These are phyloP conservation scores for Calonectria hongkongensis DNA, from an alignment of 2,329 filamentous ascomycete genomes.

Conservation along the genomic window DNA sequence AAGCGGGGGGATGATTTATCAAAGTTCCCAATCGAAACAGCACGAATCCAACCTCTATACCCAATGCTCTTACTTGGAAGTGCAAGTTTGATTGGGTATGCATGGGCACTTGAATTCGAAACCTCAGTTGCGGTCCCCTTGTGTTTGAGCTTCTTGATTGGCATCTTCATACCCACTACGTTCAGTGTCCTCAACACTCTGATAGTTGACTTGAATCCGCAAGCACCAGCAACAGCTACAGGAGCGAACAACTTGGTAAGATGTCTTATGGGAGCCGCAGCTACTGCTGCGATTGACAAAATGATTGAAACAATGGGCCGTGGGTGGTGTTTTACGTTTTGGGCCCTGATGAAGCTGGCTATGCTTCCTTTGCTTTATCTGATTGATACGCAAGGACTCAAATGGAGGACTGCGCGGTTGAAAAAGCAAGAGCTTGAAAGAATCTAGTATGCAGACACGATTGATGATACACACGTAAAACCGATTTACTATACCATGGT, in stretches of 20 bases:
- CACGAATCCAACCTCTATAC: constrained; percentile 72
- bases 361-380: constrained; percentile 70
- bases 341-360: constrained; percentile 69
- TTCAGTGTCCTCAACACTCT: constrained; percentile 79
- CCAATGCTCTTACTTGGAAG: constrained; percentile 74
- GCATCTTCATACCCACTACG: constrained; percentile 74
- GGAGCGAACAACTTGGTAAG: constrained; percentile 79
- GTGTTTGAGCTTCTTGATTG: constrained; percentile 74
- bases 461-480: constrained; percentile 10
- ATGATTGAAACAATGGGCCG: constrained; percentile 75
- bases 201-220: constrained; percentile 78
- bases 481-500: neutral
- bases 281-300: constrained; percentile 75
- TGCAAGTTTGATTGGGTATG: constrained; percentile 72
- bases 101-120: constrained; percentile 73
- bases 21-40: constrained; percentile 73
- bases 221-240: constrained; percentile 76
- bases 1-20: constrained; percentile 73
- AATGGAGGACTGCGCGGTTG: constrained; percentile 71
- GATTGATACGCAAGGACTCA: constrained; percentile 68
- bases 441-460: constrained; percentile 9
- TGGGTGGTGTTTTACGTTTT: constrained; percentile 78
- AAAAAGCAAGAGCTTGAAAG: constrained; percentile 58
- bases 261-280: constrained; percentile 76
- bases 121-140: constrained; percentile 73